A percentile compares a stretch with the other conserved stretches of the same genome.
These are phyloP conservation scores for Metschnikowia noctiluminum DNA, from an alignment of 805 yeast species.

Conservation along the genomic window DNA sequence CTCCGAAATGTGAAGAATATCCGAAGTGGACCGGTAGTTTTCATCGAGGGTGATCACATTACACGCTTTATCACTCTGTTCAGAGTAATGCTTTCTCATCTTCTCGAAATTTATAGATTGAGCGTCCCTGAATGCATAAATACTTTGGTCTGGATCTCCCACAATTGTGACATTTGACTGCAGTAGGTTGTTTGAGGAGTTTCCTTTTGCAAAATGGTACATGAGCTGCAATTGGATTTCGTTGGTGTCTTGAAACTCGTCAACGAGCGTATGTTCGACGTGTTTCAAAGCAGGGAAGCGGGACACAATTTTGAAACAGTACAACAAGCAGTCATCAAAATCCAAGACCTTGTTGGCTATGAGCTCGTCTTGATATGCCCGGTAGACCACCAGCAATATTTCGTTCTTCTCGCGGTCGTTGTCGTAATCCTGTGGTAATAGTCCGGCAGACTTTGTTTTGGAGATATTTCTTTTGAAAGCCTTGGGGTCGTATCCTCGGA, in stretches of 20 bases:
- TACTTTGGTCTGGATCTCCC: constrained; percentile 96
- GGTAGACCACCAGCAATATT: constrained; percentile 38
- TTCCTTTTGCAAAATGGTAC: constrained; percentile 40
- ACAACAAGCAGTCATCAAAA: constrained; percentile 77
- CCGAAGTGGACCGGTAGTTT: constrained; percentile 78
- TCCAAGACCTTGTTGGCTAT: constrained; percentile 49
- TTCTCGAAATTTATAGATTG: constrained; percentile 59
- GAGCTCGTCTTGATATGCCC: constrained; percentile 51
- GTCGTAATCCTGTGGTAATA: constrained; percentile 41
- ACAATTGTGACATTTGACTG: constrained; percentile 73
- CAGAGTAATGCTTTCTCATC: constrained; percentile 43
- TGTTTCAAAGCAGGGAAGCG: constrained; percentile 44
- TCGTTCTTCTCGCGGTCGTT: constrained; percentile 9
- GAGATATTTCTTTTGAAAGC: constrained; percentile 48
- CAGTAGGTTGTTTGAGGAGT: constrained; percentile 25
- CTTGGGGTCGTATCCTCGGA: constrained; percentile 38
- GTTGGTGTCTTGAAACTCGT: constrained; percentile 94
- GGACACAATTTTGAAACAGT: constrained; percentile 48
- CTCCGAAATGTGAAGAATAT: constrained; percentile 64
- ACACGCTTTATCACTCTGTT: constrained; percentile 17
- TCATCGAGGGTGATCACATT: constrained; percentile 48
- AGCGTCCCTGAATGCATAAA: constrained; percentile 85
- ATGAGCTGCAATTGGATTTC: constrained; percentile 69
- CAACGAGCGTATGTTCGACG: constrained; percentile 74
- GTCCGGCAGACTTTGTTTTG: constrained; percentile 51